Evolutionary conservation across 495 filamentous ascomycete genomes (phyloP).

Genomic region (Talaromyces stipitatus): DNA sequence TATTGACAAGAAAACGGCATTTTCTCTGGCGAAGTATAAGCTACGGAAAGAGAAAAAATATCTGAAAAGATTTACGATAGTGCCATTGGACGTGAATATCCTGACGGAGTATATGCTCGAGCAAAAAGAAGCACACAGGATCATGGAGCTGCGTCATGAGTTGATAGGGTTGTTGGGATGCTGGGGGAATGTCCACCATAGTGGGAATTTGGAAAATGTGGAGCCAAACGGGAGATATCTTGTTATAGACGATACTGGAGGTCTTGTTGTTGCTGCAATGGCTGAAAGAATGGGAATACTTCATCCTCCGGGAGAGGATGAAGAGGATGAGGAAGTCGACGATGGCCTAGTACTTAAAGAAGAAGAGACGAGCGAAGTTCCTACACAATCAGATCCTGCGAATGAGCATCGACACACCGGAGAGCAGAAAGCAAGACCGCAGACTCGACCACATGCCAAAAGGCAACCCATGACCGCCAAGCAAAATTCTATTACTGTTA

Average conservation of each 20-base stretch:
- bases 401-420: slow-evolving; percentile 8
- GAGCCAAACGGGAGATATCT: slow-evolving; percentile 68
- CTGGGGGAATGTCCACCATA: slow-evolving; percentile 57
- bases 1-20: slow-evolving; percentile 88
- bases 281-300: slow-evolving; percentile 90
- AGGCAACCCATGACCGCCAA: slow-evolving; percentile 41
- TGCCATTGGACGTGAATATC: slow-evolving; percentile 70
- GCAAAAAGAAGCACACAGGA: slow-evolving; percentile 66
- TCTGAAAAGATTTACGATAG: slow-evolving; percentile 71
- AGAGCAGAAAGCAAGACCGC: slow-evolving; percentile 7
- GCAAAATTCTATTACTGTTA: slow-evolving; percentile 76
- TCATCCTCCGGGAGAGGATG: slow-evolving; percentile 38
- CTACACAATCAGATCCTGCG: not conserved
- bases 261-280: slow-evolving; percentile 76
- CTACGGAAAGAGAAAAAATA: slow-evolving; percentile 92
- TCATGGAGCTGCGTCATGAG: slow-evolving; percentile 88
- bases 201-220: slow-evolving; percentile 24
- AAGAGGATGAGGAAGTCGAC: slow-evolving; percentile 16
- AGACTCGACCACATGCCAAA: slow-evolving; percentile 15
- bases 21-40: slow-evolving; percentile 90
- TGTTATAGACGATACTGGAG: slow-evolving; percentile 84
- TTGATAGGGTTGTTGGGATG: slow-evolving; percentile 64
- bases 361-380: slow-evolving; percentile 1
- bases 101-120: slow-evolving; percentile 66
- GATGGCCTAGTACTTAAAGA: slow-evolving; percentile 1